These are phyloP conservation scores for Skeletonema potamos DNA, from an alignment of 108 stramenopile species.

Conservation along the genomic window DNA sequence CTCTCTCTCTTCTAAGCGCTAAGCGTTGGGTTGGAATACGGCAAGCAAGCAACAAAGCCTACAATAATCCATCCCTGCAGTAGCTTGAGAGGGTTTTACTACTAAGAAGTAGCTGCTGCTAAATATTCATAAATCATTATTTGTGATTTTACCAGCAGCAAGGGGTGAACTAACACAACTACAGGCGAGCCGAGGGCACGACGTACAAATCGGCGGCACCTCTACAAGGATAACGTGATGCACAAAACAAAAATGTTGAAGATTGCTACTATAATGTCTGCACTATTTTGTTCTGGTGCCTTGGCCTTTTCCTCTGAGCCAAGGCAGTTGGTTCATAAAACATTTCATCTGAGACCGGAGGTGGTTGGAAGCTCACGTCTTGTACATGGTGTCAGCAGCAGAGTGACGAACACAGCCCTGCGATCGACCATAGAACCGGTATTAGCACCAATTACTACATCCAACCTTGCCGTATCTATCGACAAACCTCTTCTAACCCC, in stretches of 20 bases:
- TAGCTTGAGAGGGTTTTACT: no score
- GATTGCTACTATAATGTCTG: neutral
- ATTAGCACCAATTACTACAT: constrained; percentile 11
- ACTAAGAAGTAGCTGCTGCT: no score
- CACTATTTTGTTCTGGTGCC: neutral
- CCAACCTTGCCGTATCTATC: constrained; percentile 44
- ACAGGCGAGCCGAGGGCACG: neutral
- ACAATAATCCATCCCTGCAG: neutral
- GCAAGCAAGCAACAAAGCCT: no score
- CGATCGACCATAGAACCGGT: neutral
- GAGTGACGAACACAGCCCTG: neutral
- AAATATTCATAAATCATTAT: neutral
- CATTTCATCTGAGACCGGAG: neutral
- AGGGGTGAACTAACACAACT: neutral
- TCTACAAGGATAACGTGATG: neutral
- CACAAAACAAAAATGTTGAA: neutral
- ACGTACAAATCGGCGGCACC: neutral
- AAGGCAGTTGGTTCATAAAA: neutral
- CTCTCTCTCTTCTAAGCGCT: no score
- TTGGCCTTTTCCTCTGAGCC: neutral
- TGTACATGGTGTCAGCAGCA: neutral
- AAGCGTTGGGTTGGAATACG: neutral
- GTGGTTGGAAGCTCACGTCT: neutral
- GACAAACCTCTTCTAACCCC: constrained; percentile 43
- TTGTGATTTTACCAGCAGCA: neutral